Conservation (phyloP, 352 stramenopile genomes). For the Phytophthora pseudosyringae region DNA sequence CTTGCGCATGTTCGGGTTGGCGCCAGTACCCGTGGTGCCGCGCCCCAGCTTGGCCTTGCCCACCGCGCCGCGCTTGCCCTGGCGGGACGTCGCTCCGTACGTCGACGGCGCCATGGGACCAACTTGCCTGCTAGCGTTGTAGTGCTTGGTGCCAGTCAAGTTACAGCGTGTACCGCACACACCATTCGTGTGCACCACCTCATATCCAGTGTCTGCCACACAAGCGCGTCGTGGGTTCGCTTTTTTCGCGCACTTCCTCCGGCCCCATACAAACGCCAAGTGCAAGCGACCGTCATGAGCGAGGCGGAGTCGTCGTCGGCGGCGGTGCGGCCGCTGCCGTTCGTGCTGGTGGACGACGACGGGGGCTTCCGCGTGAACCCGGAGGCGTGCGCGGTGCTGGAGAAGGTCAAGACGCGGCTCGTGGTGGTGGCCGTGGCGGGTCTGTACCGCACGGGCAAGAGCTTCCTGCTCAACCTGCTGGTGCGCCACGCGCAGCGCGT, state of each 20-base stretch:
- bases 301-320: constrained; percentile 31
- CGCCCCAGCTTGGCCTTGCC: constrained; percentile 32
- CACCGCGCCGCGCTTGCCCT: constrained; percentile 37
- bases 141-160: constrained; percentile 21
- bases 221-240: constrained; percentile 20
- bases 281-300: constrained; percentile 29
- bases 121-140: too few relatives aligned
- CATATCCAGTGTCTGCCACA: not conserved
- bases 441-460: constrained; percentile 92
- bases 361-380: constrained; percentile 82
- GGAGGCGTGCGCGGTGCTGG: constrained; percentile 70
- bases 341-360: constrained; percentile 82
- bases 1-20: constrained; percentile 61
- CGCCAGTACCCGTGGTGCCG: constrained; percentile 33
- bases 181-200: not conserved
- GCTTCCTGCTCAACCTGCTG: constrained; percentile 90
- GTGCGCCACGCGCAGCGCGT: constrained; percentile 57
- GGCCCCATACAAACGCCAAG: constrained; percentile 11
- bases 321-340: constrained; percentile 68
- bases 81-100: constrained; percentile 33
- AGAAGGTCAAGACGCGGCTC: constrained; percentile 78
- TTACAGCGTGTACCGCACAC: not conserved
- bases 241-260: constrained; percentile 14
- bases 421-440: constrained; percentile 88
- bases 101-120: constrained; percentile 17